phyloP scores from a whole-genome alignment of 2,329 filamentous ascomycete genomes.

The Colletotrichum sp. region DNA sequence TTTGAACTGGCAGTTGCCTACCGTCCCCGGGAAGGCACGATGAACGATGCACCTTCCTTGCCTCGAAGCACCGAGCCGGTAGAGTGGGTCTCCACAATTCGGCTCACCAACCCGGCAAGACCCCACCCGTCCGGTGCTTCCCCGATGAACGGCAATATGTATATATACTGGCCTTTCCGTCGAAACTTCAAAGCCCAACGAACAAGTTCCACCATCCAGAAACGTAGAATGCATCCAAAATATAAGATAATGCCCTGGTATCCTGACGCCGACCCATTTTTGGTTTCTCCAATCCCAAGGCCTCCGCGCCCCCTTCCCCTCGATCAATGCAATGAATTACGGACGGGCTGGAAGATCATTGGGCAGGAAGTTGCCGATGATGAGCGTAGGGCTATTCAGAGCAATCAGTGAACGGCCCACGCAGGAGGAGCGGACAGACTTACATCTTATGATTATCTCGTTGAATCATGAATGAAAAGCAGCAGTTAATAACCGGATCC shows the following conservation, averaged over 20 bases:
- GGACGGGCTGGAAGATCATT: slow-evolving; percentile 62
- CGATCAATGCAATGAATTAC: slow-evolving; percentile 38
- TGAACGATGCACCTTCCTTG: neutral
- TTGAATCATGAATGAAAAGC: slow-evolving; percentile 96
- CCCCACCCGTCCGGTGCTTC: neutral
- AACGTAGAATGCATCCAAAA: neutral
- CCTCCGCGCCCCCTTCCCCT: slow-evolving; percentile 7
- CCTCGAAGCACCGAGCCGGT: neutral
- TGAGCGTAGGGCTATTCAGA: slow-evolving; percentile 77
- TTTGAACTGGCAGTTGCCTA: neutral
- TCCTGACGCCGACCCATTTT: slow-evolving; percentile 12
- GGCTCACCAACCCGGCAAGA: neutral
- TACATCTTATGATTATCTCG: slow-evolving; percentile 96
- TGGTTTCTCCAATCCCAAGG: neutral
- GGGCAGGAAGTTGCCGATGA: slow-evolving; percentile 95
- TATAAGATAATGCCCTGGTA: slow-evolving; percentile 10
- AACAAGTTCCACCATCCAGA: neutral
- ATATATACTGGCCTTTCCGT: neutral
- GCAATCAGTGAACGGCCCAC: slow-evolving; percentile 32
- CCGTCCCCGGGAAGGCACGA: neutral
- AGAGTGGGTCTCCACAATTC: rapidly evolving
- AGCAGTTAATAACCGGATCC: slow-evolving; percentile 83
- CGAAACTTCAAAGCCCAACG: neutral
- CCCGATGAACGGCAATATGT: neutral
- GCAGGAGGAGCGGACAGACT: slow-evolving; percentile 40